A percentile compares a stretch with the other conserved stretches of the same genome.
Conservation (phyloP, 352 stramenopile species). For the Globisporangium alternatum region DNA sequence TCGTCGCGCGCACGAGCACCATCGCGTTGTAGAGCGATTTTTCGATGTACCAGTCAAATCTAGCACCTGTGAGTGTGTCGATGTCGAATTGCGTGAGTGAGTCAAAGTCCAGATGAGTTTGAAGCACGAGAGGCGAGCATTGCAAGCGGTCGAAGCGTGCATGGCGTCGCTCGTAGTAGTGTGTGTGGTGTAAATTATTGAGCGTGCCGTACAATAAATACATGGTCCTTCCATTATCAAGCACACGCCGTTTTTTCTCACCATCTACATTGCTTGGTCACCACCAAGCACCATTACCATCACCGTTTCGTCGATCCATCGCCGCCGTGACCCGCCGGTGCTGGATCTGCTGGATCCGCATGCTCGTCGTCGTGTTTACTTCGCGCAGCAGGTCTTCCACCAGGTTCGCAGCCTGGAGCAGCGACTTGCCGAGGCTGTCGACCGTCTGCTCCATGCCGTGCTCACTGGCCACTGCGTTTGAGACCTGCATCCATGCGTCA, state of each 20-base stretch:
- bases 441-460: slow-evolving; percentile 26
- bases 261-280: not conserved
- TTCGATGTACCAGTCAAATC: not conserved
- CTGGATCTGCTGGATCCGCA: slow-evolving; percentile 42
- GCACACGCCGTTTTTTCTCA: not conserved
- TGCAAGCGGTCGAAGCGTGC: slow-evolving; percentile 13
- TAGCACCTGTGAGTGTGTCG: not conserved
- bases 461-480: slow-evolving; percentile 28
- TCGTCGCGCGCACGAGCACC: slow-evolving; percentile 12
- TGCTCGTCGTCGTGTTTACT: slow-evolving; percentile 38
- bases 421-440: slow-evolving; percentile 22
- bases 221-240: not conserved
- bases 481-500: slow-evolving; percentile 20
- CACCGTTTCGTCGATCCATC: not conserved
- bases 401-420: slow-evolving; percentile 40
- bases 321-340: slow-evolving; percentile 17
- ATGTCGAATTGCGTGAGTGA: not conserved
- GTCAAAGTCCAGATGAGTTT: not conserved
- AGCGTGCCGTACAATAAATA: slow-evolving; percentile 10
- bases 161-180: not conserved
- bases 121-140: not conserved
- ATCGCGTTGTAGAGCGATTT: slow-evolving; percentile 15
- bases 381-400: slow-evolving; percentile 35
- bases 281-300: slow-evolving; percentile 1
- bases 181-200: slow-evolving; percentile 9